These are phyloP conservation scores for Xerocomus spinulosus DNA, from an alignment of 768 basidiomycete species.

Conservation along the genomic window DNA sequence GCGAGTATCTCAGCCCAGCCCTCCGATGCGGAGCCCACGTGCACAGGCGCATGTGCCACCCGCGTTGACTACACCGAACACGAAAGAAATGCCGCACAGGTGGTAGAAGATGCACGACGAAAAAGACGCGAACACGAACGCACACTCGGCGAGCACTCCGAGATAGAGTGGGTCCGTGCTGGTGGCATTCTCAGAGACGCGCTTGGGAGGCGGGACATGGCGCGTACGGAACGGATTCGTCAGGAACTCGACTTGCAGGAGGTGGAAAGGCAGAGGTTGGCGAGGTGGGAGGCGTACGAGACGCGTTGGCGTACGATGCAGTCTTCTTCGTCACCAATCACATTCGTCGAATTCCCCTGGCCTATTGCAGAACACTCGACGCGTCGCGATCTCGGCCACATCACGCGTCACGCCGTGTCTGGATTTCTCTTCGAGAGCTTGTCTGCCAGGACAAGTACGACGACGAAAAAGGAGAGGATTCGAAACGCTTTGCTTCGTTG, in stretches of 20 bases:
- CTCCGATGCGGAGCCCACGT: not conserved
- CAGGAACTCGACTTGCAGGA: slow-evolving; percentile 45
- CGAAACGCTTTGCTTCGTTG: slow-evolving; percentile 59
- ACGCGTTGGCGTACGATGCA: slow-evolving; percentile 43
- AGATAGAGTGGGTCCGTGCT: slow-evolving; percentile 56
- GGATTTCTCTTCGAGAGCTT: slow-evolving; percentile 49
- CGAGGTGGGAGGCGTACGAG: slow-evolving; percentile 54
- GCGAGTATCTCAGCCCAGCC: not conserved
- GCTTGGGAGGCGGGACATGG: slow-evolving; percentile 44
- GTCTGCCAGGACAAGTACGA: slow-evolving; percentile 36
- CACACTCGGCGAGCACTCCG: slow-evolving; percentile 43
- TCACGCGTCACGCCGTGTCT: slow-evolving; percentile 40
- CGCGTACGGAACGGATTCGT: slow-evolving; percentile 45
- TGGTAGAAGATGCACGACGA: slow-evolving; percentile 13
- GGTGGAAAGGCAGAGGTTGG: slow-evolving; percentile 34
- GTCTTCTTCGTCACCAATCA: slow-evolving; percentile 25
- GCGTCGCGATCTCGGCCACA: slow-evolving; percentile 21
- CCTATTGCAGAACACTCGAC: slow-evolving; percentile 35
- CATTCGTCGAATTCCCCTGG: slow-evolving; percentile 62
- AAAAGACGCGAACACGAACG: slow-evolving; percentile 32
- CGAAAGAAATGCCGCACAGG: not conserved
- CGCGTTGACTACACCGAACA: not conserved
- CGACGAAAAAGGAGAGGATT: slow-evolving; percentile 49
- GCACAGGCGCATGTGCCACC: not conserved
- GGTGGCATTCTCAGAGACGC: slow-evolving; percentile 53